Conservation (phyloP, 768 basidiomycete genomes). For the Podaxis sp. region DNA sequence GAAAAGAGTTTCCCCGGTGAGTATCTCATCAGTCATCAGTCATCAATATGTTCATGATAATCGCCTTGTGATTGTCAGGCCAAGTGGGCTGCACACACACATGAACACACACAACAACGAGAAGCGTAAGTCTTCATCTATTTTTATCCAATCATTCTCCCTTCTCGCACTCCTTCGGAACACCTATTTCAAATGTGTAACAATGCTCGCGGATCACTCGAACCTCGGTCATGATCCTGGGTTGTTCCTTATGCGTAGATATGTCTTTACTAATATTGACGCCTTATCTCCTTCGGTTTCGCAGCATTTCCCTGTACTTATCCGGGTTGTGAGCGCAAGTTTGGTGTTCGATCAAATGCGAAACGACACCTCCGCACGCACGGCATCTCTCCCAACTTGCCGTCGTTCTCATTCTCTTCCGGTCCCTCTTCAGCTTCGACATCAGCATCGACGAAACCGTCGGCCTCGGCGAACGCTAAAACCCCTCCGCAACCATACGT, state of each 20-base stretch:
- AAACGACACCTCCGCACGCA: constrained; percentile 78
- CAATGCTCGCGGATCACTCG: neutral
- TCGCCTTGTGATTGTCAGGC: constrained; percentile 24
- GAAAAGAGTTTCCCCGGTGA: constrained; percentile 47
- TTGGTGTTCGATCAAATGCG: constrained; percentile 78
- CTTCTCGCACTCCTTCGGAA: neutral
- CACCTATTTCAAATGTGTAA: too few relatives aligned
- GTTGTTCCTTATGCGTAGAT: neutral
- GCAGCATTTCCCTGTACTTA: constrained; percentile 52
- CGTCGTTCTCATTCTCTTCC: neutral
- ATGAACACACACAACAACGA: constrained; percentile 54
- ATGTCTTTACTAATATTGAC: neutral
- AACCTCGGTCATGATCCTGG: neutral
- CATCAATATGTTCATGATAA: neutral
- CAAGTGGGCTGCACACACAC: constrained; percentile 52
- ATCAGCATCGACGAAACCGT: neutral
- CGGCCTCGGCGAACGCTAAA: neutral
- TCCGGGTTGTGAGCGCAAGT: constrained; percentile 57
- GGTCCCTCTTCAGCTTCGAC: neutral
- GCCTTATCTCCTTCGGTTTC: neutral
- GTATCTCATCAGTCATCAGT: constrained; percentile 2
- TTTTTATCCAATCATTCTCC: neutral
- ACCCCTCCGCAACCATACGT: constrained; percentile 21
- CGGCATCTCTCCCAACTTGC: constrained; percentile 35
- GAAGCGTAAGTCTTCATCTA: constrained; percentile 36